These are phyloP conservation scores for Penstemon eatonii DNA, from an alignment of 257 asterid genomes.

Conservation along the genomic window DNA sequence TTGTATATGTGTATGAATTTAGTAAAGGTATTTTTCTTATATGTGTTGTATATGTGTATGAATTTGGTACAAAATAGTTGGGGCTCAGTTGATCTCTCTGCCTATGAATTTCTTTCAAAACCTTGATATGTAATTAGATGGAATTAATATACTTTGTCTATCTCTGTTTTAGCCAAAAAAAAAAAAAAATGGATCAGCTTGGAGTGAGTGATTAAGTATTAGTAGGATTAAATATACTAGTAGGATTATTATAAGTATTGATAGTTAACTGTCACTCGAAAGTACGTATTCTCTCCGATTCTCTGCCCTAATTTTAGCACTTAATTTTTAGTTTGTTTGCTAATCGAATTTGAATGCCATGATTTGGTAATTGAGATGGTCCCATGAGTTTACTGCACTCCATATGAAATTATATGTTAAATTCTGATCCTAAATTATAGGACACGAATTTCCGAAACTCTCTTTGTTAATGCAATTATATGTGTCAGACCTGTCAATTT, in stretches of 20 bases:
- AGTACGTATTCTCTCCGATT: conserved; percentile 41
- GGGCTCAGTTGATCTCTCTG: conserved; percentile 63
- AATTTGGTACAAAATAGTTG: conserved; percentile 45
- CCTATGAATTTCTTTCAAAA: conserved; percentile 43
- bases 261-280: conserved; percentile 56
- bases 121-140: conserved; percentile 27
- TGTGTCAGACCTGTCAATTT: no score
- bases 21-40: no score
- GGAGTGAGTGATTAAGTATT: conserved; percentile 28
- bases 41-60: no score
- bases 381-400: no score
- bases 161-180: background rate
- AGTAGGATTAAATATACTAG: conserved; percentile 22
- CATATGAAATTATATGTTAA: no score
- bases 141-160: background rate
- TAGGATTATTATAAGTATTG: no score
- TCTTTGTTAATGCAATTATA: no score
- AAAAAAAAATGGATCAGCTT: background rate
- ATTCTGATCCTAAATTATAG: no score
- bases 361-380: background rate
- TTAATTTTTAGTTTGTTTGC: background rate
- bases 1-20: no score
- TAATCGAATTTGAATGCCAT: background rate
- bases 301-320: background rate
- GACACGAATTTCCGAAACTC: no score